These are phyloP conservation scores for Exophiala lecanii-corni DNA, from an alignment of 2,329 filamentous ascomycete genomes.

Conservation along the genomic window DNA sequence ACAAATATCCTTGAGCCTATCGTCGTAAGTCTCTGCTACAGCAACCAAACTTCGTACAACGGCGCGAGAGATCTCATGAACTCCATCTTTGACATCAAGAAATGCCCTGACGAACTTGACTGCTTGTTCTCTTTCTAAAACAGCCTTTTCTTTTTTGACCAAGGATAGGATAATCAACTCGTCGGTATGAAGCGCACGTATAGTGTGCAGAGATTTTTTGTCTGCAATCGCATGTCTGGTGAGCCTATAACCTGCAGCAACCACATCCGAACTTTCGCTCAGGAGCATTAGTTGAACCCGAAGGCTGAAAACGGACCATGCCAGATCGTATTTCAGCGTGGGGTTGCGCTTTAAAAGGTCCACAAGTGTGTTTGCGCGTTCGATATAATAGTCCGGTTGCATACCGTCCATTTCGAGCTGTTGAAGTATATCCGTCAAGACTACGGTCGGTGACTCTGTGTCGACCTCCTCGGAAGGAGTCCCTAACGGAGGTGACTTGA, in stretches of 20 bases:
- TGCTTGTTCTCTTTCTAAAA: conserved; percentile 93
- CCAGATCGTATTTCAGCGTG: conserved; percentile 91
- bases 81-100: conserved; percentile 88
- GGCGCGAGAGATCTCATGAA: conserved; percentile 78
- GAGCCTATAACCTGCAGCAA: conserved; percentile 89
- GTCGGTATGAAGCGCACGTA: conserved; percentile 83
- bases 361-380: conserved; percentile 85
- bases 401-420: conserved; percentile 83
- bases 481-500: conserved; percentile 47
- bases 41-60: conserved; percentile 87
- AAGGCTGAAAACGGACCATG: conserved; percentile 90
- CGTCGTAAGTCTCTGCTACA: conserved; percentile 79
- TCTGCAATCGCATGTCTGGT: conserved; percentile 94
- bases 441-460: conserved; percentile 79
- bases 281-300: conserved; percentile 94
- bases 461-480: conserved; percentile 55
- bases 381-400: conserved; percentile 91
- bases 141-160: conserved; percentile 94
- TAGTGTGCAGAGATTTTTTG: conserved; percentile 79
- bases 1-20: conserved; percentile 82
- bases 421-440: conserved; percentile 83
- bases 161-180: conserved; percentile 87
- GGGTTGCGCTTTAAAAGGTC: conserved; percentile 92
- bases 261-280: conserved; percentile 91
- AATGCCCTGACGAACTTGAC: conserved; percentile 95